Evolutionary conservation across 1,284 basidiomycete species (phyloP), one percentile per base, ranked within the genome.

Genomic region (Microbotryum lychnidis-dioicae): DNA sequence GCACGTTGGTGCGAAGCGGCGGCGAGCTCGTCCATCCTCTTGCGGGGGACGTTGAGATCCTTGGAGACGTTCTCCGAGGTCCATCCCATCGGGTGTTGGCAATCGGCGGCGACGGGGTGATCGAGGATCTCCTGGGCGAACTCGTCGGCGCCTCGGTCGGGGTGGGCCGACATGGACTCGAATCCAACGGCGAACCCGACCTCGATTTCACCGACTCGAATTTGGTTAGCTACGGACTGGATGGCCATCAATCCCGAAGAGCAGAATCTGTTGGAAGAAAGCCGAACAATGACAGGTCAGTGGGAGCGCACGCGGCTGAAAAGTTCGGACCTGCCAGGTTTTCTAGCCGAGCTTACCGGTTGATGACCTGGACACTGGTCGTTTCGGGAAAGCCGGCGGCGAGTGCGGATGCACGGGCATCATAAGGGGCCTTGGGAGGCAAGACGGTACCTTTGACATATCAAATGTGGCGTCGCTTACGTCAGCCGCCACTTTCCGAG

Each of bases 11-110:
- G 89, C 0, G 88, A 91, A 4, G 74, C 71, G 0, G 90, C 89
- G 4, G 91, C 88, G 72, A 85, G 87, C 50, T 81, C 81, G 74
- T 97, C 92, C 82, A 93, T 91, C 65, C 86, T 83, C 61, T 87
- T 83, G 54, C 92, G 82, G 25, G 86, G 81, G 69, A 97, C 81
- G 69, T 84, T 80, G 77, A 88, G 96, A 60, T 65, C 71, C 20
- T 71, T 69, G n/a, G 74, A 73, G 27, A 76, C 70, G 61, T 76
- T 77, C 59, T 77, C 76, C 20, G 71, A 86, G 2, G 89, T 90
- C 89, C 89, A 90, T 12, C 89, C 89, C 87, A 89, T 20, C 27
- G 86, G 86, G 75, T 83, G 75, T 33, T 76, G 63, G 49, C 83
- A 84, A 68, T 88, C 86, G 52, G 73, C 79, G 3, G 86, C 79